Percentiles rank a stretch among this genome's conserved stretches.
Evolutionary conservation across 164 flowering plant genomes (phyloP).

Genomic region (Vitis cinerea): DNA sequence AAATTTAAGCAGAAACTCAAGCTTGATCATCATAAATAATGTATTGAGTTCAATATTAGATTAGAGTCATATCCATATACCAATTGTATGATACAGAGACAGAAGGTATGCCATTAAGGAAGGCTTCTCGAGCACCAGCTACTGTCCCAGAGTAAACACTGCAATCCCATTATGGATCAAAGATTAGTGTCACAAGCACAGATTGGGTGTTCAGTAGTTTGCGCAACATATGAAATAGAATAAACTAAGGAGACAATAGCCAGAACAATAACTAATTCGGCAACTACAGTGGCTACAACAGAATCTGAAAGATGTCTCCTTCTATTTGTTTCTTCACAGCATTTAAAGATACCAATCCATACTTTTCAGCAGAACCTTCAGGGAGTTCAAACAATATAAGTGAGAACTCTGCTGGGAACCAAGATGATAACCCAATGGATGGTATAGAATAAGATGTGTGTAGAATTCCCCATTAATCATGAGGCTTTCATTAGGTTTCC

Average conservation of each 20-base stretch:
- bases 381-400: not conserved
- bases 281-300: not conserved
- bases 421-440: not conserved
- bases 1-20: too few species aligned
- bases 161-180: conserved; percentile 16
- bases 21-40: too few species aligned
- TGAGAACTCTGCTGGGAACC: too few species aligned
- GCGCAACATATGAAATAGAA: not conserved
- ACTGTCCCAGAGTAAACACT: conserved; percentile 97
- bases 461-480: not conserved
- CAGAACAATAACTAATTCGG: not conserved
- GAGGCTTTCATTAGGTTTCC: not conserved
- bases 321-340: not conserved
- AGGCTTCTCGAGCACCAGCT: conserved; percentile 97
- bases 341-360: not conserved
- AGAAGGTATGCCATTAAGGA: conserved; percentile 71
- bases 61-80: conserved; percentile 31
- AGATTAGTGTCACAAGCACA: not conserved
- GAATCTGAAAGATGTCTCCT: not conserved
- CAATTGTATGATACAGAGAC: conserved; percentile 83
- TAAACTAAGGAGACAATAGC: not conserved
- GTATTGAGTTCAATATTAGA: too few species aligned
- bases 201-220: not conserved
- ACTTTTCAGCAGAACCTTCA: not conserved
- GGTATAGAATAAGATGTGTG: not conserved